These are phyloP conservation scores for Rhodomyrtus psidioides DNA, from an alignment of 441 rosid species.

Conservation along the genomic window DNA sequence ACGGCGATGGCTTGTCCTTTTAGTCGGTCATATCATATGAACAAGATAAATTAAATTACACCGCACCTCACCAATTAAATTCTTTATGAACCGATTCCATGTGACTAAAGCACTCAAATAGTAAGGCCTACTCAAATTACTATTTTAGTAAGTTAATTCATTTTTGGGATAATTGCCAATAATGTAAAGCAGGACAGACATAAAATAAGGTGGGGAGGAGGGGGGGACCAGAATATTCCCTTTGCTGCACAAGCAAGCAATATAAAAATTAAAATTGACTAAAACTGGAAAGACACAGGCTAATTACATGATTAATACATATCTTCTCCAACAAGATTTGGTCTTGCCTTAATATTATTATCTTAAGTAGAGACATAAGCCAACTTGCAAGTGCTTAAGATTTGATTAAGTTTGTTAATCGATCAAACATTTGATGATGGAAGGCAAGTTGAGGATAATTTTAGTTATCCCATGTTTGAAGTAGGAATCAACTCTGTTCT, in stretches of 20 bases:
- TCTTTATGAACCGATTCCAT: neutral
- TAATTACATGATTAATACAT: neutral
- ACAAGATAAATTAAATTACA: neutral
- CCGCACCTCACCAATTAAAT: neutral
- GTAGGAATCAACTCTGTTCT: neutral
- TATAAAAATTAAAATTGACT: neutral
- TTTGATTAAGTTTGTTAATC: neutral
- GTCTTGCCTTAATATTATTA: neutral
- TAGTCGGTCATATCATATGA: neutral
- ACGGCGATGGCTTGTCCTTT: neutral
- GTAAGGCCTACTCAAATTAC: neutral
- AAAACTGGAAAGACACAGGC: neutral
- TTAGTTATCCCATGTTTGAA: neutral
- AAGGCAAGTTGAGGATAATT: neutral
- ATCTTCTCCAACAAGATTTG: neutral
- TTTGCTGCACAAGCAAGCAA: neutral
- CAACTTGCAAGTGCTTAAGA: neutral
- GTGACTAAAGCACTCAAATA: neutral
- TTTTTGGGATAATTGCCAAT: neutral
- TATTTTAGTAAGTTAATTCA: neutral
- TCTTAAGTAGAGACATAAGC: neutral
- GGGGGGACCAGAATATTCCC: neutral
- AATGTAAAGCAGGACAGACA: neutral
- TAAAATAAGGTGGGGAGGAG: too few species aligned
- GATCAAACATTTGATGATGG: neutral